A percentile compares a stretch with the other conserved stretches of the same genome.
These are phyloP conservation scores for Pulveroboletus frians DNA, from an alignment of 768 basidiomycete species.

Conservation along the genomic window DNA sequence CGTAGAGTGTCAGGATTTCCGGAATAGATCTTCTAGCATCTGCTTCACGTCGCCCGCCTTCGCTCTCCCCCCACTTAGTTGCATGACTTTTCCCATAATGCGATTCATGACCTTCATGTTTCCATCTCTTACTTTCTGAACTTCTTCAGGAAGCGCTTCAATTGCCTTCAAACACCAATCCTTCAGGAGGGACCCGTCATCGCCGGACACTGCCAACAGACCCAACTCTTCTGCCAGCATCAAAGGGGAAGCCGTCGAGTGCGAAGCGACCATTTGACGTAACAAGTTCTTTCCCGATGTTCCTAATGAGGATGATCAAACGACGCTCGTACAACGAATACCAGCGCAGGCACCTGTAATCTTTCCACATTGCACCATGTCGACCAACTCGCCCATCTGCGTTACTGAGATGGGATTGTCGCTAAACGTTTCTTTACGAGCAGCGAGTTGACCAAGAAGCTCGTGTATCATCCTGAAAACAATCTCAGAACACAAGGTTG, in stretches of 20 bases:
- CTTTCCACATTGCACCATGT: constrained; percentile 57
- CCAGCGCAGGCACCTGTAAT: constrained; percentile 56
- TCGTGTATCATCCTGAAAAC: constrained; percentile 79
- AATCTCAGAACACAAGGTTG: background rate
- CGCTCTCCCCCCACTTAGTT: constrained; percentile 68
- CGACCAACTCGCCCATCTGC: constrained; percentile 74
- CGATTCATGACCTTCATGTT: constrained; percentile 67
- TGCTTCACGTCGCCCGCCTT: constrained; percentile 59
- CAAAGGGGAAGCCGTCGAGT: constrained; percentile 33
- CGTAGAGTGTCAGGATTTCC: background rate
- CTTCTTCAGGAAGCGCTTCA: constrained; percentile 59
- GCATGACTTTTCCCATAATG: constrained; percentile 59
- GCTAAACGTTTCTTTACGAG: constrained; percentile 49
- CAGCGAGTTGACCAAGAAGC: constrained; percentile 71
- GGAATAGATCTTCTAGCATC: constrained; percentile 46
- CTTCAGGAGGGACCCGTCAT: constrained; percentile 39
- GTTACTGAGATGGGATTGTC: constrained; percentile 54
- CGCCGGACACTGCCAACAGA: constrained; percentile 37
- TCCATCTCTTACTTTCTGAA: constrained; percentile 58
- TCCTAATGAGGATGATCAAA: constrained; percentile 38
- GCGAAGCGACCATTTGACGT: constrained; percentile 57
- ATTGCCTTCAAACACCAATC: constrained; percentile 63
- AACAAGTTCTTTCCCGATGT: constrained; percentile 76
- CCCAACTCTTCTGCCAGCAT: constrained; percentile 48
- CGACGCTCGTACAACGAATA: background rate